Evolutionary conservation across 2,329 filamentous ascomycete genomes (phyloP).

Genomic region (Penicillium griseofulvum): DNA sequence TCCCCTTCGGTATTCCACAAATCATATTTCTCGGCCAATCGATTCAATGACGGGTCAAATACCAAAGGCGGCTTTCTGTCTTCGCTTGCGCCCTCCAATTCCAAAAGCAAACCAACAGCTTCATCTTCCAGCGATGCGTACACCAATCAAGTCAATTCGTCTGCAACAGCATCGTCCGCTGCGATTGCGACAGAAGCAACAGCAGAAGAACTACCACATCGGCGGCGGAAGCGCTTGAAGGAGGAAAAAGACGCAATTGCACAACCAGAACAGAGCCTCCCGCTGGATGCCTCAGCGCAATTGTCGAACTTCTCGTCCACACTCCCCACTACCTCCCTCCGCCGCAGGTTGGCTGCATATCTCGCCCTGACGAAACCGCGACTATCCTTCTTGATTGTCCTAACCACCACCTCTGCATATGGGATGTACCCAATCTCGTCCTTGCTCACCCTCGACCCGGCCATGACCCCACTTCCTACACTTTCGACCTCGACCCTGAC

Average conservation of each 20-base stretch:
- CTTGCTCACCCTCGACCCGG: slow-evolving; percentile 79
- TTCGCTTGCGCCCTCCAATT: slow-evolving; percentile 26
- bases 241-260: slow-evolving; percentile 23
- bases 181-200: slow-evolving; percentile 21
- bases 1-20: slow-evolving; percentile 32
- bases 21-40: slow-evolving; percentile 42
- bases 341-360: slow-evolving; percentile 72
- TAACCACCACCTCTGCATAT: slow-evolving; percentile 87
- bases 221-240: slow-evolving; percentile 45
- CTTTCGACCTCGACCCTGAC: slow-evolving; percentile 76
- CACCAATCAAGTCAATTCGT: slow-evolving; percentile 14
- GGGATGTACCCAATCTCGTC: slow-evolving; percentile 89
- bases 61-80: slow-evolving; percentile 27
- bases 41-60: slow-evolving; percentile 18
- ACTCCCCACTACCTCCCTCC: slow-evolving; percentile 56
- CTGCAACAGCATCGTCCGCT: slow-evolving; percentile 11
- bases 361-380: slow-evolving; percentile 94
- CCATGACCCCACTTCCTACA: slow-evolving; percentile 55
- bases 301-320: slow-evolving; percentile 57
- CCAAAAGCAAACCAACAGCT: slow-evolving; percentile 7
- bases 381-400: slow-evolving; percentile 83
- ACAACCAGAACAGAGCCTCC: slow-evolving; percentile 39
- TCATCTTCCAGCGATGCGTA: slow-evolving; percentile 14
- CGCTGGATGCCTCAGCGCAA: slow-evolving; percentile 61
- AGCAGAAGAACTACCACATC: slow-evolving; percentile 40